Conservation (phyloP, 257 asterid genomes). For the Fraxinus cuspidata region DNA sequence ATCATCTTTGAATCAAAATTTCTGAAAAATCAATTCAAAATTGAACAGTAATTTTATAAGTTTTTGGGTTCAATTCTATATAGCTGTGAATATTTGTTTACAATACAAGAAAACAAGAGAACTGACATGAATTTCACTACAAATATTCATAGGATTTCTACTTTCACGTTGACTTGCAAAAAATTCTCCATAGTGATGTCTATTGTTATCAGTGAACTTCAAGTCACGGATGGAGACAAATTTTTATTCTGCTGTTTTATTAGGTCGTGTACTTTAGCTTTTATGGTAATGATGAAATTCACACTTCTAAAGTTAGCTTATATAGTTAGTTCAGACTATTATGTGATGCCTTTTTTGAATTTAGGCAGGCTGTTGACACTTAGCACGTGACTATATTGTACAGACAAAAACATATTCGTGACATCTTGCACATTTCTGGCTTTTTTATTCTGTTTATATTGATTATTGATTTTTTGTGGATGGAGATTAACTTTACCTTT, state of each 20-base stretch:
- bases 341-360: not conserved
- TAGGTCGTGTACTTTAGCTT: not conserved
- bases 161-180: not conserved
- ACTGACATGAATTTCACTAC: not conserved
- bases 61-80: not conserved
- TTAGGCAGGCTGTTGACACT: not conserved
- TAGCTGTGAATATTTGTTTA: not conserved
- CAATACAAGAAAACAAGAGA: no score
- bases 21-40: not conserved
- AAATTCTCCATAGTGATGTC: not conserved
- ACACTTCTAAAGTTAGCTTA: not conserved
- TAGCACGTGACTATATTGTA: not conserved
- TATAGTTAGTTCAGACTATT: not conserved
- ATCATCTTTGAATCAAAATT: not conserved
- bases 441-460: not conserved
- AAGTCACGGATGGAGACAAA: not conserved
- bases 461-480: not conserved
- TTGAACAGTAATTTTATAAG: not conserved
- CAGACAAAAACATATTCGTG: not conserved
- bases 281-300: not conserved
- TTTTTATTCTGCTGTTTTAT: not conserved
- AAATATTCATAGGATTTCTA: not conserved
- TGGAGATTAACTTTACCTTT: not conserved
- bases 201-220: not conserved
- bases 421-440: not conserved